Percentiles rank a stretch among this genome's conserved stretches.
Evolutionary conservation across 352 stramenopile genomes (phyloP).

Genomic region (Pythium apleroticum): DNA sequence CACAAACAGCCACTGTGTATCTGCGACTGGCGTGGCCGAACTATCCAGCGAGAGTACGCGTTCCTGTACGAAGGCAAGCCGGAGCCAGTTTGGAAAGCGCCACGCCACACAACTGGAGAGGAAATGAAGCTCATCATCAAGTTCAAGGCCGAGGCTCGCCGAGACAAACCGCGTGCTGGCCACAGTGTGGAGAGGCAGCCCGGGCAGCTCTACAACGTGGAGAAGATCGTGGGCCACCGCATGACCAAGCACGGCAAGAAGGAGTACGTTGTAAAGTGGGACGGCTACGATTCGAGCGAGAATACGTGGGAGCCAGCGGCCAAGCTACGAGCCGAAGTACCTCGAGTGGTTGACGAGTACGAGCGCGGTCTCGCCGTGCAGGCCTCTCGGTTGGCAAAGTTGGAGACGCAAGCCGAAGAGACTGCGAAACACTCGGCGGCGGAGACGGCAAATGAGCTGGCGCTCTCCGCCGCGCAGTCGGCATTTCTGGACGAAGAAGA

Average conservation of each 20-base stretch:
- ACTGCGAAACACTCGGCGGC: slow-evolving; percentile 15
- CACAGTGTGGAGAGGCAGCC: not conserved
- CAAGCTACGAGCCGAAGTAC: slow-evolving; percentile 51
- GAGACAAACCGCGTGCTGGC: not conserved
- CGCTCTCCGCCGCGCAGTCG: too few relatives aligned
- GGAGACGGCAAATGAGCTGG: not conserved
- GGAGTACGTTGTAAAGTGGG: slow-evolving; percentile 68
- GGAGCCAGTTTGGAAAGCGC: slow-evolving; percentile 1
- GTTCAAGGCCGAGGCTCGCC: not conserved
- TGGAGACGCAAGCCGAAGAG: not conserved
- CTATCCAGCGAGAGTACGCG: slow-evolving; percentile 17
- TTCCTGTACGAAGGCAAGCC: slow-evolving; percentile 13
- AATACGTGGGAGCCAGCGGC: slow-evolving; percentile 65
- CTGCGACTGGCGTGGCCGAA: not conserved
- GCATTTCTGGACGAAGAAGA: slow-evolving; percentile 1
- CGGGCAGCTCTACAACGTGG: slow-evolving; percentile 47
- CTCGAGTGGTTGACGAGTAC: slow-evolving; percentile 56
- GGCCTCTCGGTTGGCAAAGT: not conserved
- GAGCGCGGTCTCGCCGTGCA: slow-evolving; percentile 27
- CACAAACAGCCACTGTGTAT: not conserved
- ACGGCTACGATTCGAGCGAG: slow-evolving; percentile 58
- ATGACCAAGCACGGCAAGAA: slow-evolving; percentile 34
- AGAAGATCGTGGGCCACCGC: slow-evolving; percentile 61
- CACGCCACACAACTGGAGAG: not conserved
- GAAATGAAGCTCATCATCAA: not conserved